Percentiles rank a stretch among this genome's conserved stretches.
These are phyloP conservation scores for Boletus nobilissimus DNA, from an alignment of 1,284 basidiomycete genomes.

Conservation along the genomic window DNA sequence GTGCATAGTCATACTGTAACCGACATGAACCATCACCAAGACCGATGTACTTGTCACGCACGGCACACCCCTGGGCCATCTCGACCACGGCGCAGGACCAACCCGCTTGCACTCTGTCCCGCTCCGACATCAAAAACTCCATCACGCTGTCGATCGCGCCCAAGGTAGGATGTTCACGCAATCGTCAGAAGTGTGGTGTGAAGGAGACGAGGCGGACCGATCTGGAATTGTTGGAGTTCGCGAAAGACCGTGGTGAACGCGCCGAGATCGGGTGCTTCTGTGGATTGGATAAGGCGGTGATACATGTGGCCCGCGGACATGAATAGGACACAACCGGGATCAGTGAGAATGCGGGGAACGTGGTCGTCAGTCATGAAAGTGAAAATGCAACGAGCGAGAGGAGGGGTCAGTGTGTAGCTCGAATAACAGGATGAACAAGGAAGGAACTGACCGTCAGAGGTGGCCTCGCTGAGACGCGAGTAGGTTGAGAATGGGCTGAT, in stretches of 20 bases:
- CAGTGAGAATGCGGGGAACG: constrained; percentile 10
- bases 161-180: constrained; percentile 43
- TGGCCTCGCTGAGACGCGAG: constrained; percentile 62
- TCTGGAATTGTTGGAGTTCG: constrained; percentile 68
- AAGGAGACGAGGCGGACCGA: constrained; percentile 46
- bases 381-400: neutral
- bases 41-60: constrained; percentile 32
- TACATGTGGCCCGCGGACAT: constrained; percentile 10
- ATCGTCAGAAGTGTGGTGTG: constrained; percentile 30
- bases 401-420: constrained; percentile 12
- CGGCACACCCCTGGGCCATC: constrained; percentile 29
- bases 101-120: constrained; percentile 45
- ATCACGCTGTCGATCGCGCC: constrained; percentile 49
- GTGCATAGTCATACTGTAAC: neutral
- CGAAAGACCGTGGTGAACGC: constrained; percentile 78
- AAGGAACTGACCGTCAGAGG: constrained; percentile 67
- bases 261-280: constrained; percentile 78
- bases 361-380: neutral
- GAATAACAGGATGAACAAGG: neutral
- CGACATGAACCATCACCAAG: neutral
- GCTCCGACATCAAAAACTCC: constrained; percentile 47
- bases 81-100: constrained; percentile 25
- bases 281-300: constrained; percentile 15
- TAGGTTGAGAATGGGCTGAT: constrained; percentile 43
- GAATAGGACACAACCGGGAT: constrained; percentile 16